Base-by-base conservation (phyloP, 2,329 filamentous ascomycete species). In the Paradendryphiella salina region DNA sequence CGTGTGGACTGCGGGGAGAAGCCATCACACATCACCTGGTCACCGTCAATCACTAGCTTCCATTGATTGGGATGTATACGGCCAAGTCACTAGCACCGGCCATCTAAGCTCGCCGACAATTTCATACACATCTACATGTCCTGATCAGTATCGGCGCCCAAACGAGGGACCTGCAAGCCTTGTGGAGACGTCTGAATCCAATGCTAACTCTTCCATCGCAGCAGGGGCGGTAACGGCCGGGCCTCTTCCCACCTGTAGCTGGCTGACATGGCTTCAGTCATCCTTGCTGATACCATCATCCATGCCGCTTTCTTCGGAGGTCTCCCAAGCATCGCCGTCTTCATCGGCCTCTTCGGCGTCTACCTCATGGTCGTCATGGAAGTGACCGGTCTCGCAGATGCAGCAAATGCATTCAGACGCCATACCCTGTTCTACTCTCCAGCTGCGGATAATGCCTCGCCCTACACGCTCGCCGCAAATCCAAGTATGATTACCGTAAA, bases 1-100 rank as follows among this genome's bases (percentile, higher is more conserved):
- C 32, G 49, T 48, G 44, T 29, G 29, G 14, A 26, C 26, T 44
- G 38, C 52, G 52, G 47, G 52, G 52, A 47, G 38, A 17, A 23
- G 31, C 38, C 13, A 40, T 18, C 20, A 48, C n/a, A 11, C 43
- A n/a, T 31, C 37, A 26, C 36, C 31, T 29, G 46, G 23, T 28
- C 43, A 32, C 26, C 14, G 13, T 32, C 17, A 31, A 20, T 26
- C 8, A 13, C 9, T n/a, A 36, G 17, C 5, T 32, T 26, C 23
- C 18, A 33, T 42, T 13, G 6, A 21, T 15, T 21, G 28, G 10
- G 18, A 33, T 15, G 5, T 14, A 7, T 9, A 15, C 5, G 15
- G n/a, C 21, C 28, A 8, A 26, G 11, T 10, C 23, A 28, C 10
- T 26, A 5, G 29, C 21, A 39, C 46, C 6, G 10, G 5, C 18